These are phyloP conservation scores for Capsicum rhomboideum DNA, from an alignment of 257 asterid genomes.

Conservation along the genomic window DNA sequence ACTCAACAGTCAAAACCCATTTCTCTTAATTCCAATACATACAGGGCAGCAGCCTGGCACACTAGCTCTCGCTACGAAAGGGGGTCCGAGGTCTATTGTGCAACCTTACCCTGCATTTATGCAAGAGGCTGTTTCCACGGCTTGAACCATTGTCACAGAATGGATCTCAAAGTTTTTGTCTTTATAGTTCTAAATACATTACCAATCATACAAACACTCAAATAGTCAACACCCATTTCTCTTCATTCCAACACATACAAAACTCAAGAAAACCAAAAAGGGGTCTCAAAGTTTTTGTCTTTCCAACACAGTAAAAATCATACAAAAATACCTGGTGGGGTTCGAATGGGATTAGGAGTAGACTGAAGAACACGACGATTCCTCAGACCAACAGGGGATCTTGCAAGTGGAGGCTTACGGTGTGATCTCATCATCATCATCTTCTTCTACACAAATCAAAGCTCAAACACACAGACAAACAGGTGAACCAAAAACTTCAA, in stretches of 20 bases:
- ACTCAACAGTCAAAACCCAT: neutral
- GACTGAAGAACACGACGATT: conserved; percentile 58
- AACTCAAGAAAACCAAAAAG: neutral
- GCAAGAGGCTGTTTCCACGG: no score
- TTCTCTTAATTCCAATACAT: neutral
- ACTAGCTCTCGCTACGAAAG: no score
- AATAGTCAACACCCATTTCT: neutral
- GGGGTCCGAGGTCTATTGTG: no score
- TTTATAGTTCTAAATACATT: neutral
- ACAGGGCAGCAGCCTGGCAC: no score
- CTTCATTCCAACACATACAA: neutral
- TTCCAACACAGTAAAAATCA: neutral
- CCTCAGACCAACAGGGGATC: conserved; percentile 78
- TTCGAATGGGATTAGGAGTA: conserved; percentile 17
- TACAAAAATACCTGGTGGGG: conserved; percentile 71
- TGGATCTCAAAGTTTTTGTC: neutral
- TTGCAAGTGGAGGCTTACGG: conserved; percentile 79
- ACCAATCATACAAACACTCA: neutral
- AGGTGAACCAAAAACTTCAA: neutral
- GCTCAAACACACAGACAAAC: neutral
- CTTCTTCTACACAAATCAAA: conserved; percentile 10
- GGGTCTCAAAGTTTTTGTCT: neutral
- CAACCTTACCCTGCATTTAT: no score
- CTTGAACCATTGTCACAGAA: no score
- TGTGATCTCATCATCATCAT: conserved; percentile 58